Conservation (phyloP, 345 rosid species). For the Melastoma malabathricum region DNA sequence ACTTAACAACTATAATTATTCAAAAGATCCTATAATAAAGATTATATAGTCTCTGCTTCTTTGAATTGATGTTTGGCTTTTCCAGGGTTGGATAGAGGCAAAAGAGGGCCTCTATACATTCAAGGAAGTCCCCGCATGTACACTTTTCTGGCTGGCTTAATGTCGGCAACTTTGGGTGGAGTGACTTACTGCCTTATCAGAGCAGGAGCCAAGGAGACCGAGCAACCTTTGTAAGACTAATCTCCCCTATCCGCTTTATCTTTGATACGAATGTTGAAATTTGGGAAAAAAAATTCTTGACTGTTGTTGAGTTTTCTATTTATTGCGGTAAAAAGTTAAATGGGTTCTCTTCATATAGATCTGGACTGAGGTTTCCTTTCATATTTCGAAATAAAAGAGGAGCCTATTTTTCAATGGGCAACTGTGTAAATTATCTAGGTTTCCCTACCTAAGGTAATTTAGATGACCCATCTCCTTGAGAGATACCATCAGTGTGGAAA, state of each 20-base stretch:
- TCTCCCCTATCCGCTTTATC: too few relatives aligned
- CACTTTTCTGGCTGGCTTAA: slow-evolving; percentile 46
- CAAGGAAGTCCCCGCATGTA: slow-evolving; percentile 30
- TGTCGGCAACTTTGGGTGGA: slow-evolving; percentile 77
- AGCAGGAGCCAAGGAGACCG: slow-evolving; percentile 76
- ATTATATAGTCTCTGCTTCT: slow-evolving; percentile 1
- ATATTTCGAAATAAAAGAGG: too few relatives aligned
- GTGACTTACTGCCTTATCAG: slow-evolving; percentile 63
- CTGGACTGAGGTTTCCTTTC: too few relatives aligned
- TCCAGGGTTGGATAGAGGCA: slow-evolving; percentile 17
- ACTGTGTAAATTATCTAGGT: too few relatives aligned
- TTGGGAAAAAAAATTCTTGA: too few relatives aligned
- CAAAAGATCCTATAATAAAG: not conserved
- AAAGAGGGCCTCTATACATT: slow-evolving; percentile 14
- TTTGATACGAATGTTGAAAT: not conserved
- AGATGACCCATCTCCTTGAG: too few relatives aligned
- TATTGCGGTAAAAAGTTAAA: not conserved
- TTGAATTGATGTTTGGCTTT: not conserved
- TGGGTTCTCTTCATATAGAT: too few relatives aligned
- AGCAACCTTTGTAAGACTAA: slow-evolving; percentile 70
- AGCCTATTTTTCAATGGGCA: too few relatives aligned
- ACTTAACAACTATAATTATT: too few relatives aligned
- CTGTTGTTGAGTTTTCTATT: not conserved
- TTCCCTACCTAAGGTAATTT: too few relatives aligned
- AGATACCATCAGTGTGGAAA: too few relatives aligned